A percentile compares a stretch with the other conserved stretches of the same genome.
Evolutionary conservation across 2,329 filamentous ascomycete species (phyloP).

Genomic region (Monosporascus sp.): DNA sequence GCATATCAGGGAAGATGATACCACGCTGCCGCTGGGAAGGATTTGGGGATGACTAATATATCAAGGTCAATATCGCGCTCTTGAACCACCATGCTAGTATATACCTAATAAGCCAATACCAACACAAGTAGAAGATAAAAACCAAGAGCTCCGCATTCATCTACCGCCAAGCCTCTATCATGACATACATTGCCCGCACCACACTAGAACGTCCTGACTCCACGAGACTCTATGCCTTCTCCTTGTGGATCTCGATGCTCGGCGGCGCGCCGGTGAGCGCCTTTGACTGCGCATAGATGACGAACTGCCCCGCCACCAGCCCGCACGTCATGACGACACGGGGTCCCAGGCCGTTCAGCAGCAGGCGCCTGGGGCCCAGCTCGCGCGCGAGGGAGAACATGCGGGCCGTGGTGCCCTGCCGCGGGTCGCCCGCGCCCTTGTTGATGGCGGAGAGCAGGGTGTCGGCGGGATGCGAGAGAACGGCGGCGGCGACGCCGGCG

Average conservation of each 20-base stretch:
- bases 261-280: constrained; percentile 46
- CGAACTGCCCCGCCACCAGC: constrained; percentile 48
- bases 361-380: constrained; percentile 44
- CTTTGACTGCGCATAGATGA: constrained; percentile 53
- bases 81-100: too few relatives aligned
- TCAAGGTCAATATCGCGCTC: too few relatives aligned
- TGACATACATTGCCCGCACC: too few relatives aligned
- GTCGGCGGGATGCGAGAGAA: constrained; percentile 87
- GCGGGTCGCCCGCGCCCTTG: constrained; percentile 46
- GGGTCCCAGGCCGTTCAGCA: constrained; percentile 44
- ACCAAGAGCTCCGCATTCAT: too few relatives aligned
- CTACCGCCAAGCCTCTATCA: too few relatives aligned
- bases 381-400: constrained; percentile 49
- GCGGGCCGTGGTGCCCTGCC: constrained; percentile 42
- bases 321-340: constrained; percentile 50
- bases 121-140: too few relatives aligned
- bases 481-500: constrained; percentile 81
- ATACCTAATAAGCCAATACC: too few relatives aligned
- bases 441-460: constrained; percentile 52
- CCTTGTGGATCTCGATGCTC: constrained; percentile 50
- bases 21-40: too few relatives aligned
- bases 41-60: too few relatives aligned
- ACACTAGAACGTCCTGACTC: too few relatives aligned
- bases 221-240: constrained; percentile 15
- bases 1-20: too few relatives aligned